These are phyloP conservation scores for Plasmodium coatneyi DNA, from an alignment of 169 alveolate genomes.

Conservation along the genomic window DNA sequence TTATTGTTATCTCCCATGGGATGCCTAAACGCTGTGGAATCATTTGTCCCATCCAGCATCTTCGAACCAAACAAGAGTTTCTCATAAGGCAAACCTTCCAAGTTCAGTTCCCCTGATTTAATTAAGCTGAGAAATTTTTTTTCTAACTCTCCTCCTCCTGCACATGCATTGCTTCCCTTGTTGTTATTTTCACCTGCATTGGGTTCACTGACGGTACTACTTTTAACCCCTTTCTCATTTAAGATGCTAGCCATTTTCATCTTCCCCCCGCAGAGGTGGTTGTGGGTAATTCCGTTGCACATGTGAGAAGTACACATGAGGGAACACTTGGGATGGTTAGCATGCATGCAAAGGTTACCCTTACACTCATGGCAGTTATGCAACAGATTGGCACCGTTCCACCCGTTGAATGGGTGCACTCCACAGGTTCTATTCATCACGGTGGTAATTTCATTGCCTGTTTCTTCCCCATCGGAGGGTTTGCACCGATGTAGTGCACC, in stretches of 20 bases:
- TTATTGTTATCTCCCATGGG: neutral
- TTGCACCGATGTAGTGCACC: neutral
- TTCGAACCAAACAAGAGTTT: neutral
- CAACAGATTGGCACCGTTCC: neutral
- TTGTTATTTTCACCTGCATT: neutral
- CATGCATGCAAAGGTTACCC: neutral
- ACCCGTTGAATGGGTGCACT: neutral
- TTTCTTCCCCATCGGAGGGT: neutral
- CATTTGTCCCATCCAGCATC: neutral
- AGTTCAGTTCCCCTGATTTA: neutral
- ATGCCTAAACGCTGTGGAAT: neutral
- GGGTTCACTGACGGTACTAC: neutral
- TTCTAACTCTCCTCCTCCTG: neutral
- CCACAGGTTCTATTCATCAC: neutral
- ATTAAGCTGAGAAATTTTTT: neutral
- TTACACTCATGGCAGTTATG: neutral
- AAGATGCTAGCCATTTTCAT: neutral
- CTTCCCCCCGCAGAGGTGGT: neutral
- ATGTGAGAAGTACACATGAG: neutral
- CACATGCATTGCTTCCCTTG: neutral
- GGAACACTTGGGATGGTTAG: neutral
- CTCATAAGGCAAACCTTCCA: neutral
- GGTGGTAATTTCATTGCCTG: neutral
- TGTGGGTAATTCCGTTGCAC: neutral
- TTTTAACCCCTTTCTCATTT: neutral